Conservation (phyloP, 345 rosid species). For the Brassica juncea region DNA sequence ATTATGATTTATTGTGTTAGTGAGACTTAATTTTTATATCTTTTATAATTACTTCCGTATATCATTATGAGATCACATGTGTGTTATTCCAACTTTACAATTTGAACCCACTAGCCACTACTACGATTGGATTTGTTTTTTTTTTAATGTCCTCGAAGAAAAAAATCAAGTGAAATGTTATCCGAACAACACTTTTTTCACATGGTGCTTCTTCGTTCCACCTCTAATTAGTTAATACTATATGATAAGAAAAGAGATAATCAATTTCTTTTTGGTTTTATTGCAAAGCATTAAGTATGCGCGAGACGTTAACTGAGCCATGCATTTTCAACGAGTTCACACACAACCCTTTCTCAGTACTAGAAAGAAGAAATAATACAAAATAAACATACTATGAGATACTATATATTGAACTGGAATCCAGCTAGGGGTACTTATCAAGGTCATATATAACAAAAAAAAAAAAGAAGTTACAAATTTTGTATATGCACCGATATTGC, state of each 20-base stretch:
- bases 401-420: background rate
- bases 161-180: background rate
- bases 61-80: background rate
- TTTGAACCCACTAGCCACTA: background rate
- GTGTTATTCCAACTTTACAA: background rate
- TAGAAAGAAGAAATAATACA: constrained; percentile 12
- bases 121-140: background rate
- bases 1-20: background rate
- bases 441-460: background rate
- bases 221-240: background rate
- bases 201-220: background rate
- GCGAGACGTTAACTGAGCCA: constrained; percentile 20
- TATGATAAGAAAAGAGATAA: background rate
- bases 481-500: background rate
- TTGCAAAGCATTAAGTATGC: constrained; percentile 13
- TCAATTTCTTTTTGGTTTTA: background rate
- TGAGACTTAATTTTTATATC: background rate
- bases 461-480: background rate
- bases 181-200: background rate
- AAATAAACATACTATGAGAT: background rate
- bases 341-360: background rate
- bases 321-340: constrained; percentile 28
- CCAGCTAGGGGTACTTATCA: background rate
- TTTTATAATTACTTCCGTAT: background rate
- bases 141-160: background rate